Base-by-base conservation (phyloP, 768 basidiomycete genomes). In the Amanita subjunquillea region DNA sequence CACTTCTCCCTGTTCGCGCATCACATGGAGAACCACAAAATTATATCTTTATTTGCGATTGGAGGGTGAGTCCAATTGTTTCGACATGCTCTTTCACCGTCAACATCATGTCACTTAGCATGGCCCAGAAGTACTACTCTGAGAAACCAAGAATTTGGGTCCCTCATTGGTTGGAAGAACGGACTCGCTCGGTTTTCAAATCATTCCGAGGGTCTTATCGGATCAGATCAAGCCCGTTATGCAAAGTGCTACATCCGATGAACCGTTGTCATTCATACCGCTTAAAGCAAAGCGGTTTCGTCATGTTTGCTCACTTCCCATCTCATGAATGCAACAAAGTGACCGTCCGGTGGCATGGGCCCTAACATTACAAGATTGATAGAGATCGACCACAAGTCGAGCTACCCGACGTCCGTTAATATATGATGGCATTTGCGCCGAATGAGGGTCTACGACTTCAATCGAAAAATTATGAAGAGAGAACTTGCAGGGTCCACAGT, bases 391-490 rank as follows among this genome's bases (percentile, higher is more conserved):
- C 54, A 56, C 51, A 62, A 62, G 41, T 69, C 62, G 37, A 72
- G 73, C 13, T 81, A 79, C 78, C 75, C 77, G 5, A 82, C 78
- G 64, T 78, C 78, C 58, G 72, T 80, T 25, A 70, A 70, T 56
- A 79, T n/a, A 68, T 17, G 9, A 32, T 15, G 45, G 27, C 45
- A 3, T 29, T 46, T 55, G 45, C 65, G 56, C 39, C 17, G 25
- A 9, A 37, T 22, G 32, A 39, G 8, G 17, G 17, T 17, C 17
- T 17, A 17, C 17, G 17, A 17, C 17, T 17, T 17, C 17, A 17
- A 17, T 17, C 17, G 17, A 17, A 17, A 17, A 17, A 17, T 25
- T 25, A 25, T 15, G 8, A 40, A n/a, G 40, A 39, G 49, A 13
- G 41, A 30, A n/a, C 37, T 40, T 25, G 34, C 34, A 17, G 5